phyloP scores from a whole-genome alignment of 208 protist species.

The Acanthamoeba healyi region DNA sequence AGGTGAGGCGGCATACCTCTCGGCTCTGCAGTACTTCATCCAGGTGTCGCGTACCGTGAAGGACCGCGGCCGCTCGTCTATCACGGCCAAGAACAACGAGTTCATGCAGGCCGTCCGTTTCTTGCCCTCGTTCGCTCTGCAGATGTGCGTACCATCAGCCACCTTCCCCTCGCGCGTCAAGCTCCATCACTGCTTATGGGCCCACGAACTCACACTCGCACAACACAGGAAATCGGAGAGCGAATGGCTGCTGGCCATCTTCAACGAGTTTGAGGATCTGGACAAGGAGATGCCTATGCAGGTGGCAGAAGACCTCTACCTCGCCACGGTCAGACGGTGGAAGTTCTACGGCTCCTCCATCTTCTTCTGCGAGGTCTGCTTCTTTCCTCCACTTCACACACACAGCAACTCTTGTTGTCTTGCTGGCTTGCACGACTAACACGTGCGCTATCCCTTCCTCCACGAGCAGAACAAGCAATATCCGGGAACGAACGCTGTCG shows the following conservation, averaged over 20 bases:
- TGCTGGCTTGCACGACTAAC: background rate
- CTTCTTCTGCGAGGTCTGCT: constrained; percentile 62
- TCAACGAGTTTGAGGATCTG: constrained; percentile 19
- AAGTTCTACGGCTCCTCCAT: constrained; percentile 50
- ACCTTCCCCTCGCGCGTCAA: background rate
- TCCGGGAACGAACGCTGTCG: background rate
- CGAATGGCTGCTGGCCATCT: constrained; percentile 9
- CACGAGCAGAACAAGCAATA: constrained; percentile 37
- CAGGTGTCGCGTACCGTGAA: background rate
- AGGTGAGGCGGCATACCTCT: constrained; percentile 14
- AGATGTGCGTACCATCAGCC: background rate
- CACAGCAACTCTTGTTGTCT: background rate
- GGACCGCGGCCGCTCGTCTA: background rate
- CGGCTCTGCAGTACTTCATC: constrained; percentile 53
- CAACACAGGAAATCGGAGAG: constrained; percentile 40
- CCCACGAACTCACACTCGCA: background rate
- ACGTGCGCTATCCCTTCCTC: background rate
- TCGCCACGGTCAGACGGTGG: constrained; percentile 53
- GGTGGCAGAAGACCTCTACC: constrained; percentile 4
- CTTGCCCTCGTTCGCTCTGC: constrained; percentile 33
- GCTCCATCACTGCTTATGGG: background rate
- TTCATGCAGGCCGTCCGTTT: constrained; percentile 41
- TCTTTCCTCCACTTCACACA: background rate
- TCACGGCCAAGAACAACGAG: background rate
- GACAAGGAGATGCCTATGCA: constrained; percentile 34